Percentiles rank a stretch among this genome's conserved stretches.
Evolutionary conservation across 2,329 filamentous ascomycete species (phyloP).

Genomic region (Ophiostoma himal-ulmi): DNA sequence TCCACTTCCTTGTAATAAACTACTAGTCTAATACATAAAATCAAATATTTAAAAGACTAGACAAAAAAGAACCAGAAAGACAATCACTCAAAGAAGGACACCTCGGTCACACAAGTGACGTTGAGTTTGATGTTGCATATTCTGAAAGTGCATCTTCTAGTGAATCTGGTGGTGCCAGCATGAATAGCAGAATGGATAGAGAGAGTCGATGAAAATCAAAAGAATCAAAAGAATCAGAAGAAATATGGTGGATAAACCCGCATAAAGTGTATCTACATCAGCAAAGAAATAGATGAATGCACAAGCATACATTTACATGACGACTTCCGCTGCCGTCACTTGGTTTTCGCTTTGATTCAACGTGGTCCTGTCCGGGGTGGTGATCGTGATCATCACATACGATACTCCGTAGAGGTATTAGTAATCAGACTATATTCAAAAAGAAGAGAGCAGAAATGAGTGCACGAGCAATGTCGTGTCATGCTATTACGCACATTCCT

Average conservation of each 20-base stretch:
- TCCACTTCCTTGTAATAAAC: background rate
- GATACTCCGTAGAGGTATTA: background rate
- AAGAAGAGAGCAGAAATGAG: background rate
- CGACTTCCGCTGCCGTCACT: background rate
- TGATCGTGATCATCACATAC: background rate
- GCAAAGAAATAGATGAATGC: background rate
- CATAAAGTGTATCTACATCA: background rate
- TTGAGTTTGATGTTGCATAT: background rate
- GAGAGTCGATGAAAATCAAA: background rate
- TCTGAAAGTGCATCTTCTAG: background rate
- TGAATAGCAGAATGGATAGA: too few species aligned
- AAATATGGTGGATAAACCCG: background rate
- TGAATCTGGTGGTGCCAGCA: background rate
- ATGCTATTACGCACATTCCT: too few species aligned
- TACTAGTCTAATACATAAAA: background rate
- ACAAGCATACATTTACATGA: background rate
- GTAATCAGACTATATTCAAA: background rate
- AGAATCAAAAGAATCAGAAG: background rate
- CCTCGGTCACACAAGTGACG: background rate
- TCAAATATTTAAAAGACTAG: background rate
- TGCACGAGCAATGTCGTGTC: too few species aligned
- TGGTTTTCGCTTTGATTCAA: background rate
- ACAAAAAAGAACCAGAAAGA: too few species aligned
- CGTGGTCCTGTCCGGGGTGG: conserved; percentile 2
- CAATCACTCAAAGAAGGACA: background rate